These are phyloP conservation scores for Nakazawaea siamensis DNA, from an alignment of 805 yeast species.

Conservation along the genomic window DNA sequence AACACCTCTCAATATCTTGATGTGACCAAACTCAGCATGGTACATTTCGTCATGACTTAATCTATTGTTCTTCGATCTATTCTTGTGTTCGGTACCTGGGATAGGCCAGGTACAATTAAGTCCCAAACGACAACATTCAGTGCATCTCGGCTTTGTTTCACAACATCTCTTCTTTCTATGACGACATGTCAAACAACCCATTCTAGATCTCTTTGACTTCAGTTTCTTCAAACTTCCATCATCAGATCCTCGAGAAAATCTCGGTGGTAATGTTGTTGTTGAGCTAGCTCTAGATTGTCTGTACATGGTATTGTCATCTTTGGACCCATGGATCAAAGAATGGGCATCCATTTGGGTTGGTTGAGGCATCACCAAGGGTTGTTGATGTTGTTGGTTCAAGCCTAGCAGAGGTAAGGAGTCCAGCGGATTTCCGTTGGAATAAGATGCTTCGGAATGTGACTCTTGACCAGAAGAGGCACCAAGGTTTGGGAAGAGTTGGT, in stretches of 20 bases:
- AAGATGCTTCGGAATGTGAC: no score
- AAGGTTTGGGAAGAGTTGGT: no score
- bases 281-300: conserved; percentile 5
- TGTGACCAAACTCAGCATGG: conserved; percentile 48
- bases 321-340: neutral
- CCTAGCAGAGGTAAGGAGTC: no score
- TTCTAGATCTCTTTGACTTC: conserved; percentile 46
- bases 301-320: neutral
- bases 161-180: conserved; percentile 73
- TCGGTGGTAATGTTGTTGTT: neutral
- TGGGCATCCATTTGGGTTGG: neutral
- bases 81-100: conserved; percentile 60
- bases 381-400: no score
- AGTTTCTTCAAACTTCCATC: no score
- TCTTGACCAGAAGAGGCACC: no score
- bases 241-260: no score
- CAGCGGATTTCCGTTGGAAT: no score
- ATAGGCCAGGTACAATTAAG: conserved; percentile 66
- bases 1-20: conserved; percentile 55
- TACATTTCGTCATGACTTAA: conserved; percentile 43
- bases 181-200: conserved; percentile 76
- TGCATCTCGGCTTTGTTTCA: conserved; percentile 58
- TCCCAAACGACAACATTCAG: conserved; percentile 58
- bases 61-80: conserved; percentile 42
- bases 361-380: neutral